Percentiles rank a stretch among this genome's conserved stretches.
phyloP scores from a whole-genome alignment of 2,329 filamentous ascomycete genomes.

The Gliomastix tumulicola region DNA sequence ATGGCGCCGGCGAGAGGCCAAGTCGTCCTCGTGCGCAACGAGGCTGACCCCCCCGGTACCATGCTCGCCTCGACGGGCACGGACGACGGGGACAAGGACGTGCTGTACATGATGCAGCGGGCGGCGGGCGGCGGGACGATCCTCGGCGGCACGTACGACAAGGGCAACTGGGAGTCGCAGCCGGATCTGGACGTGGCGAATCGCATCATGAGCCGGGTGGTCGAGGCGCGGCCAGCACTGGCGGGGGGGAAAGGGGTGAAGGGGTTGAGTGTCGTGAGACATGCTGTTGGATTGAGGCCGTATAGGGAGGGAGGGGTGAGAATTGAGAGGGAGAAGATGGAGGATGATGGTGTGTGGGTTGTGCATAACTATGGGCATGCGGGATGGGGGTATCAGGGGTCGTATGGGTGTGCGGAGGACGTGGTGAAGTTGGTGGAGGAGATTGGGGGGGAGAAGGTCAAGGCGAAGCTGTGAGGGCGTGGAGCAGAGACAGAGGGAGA shows the following conservation, averaged over 20 bases:
- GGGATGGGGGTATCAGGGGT: conserved; percentile 68
- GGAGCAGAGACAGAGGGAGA: no score
- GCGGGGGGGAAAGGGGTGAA: conserved; percentile 57
- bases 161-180: conserved; percentile 65
- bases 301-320: conserved; percentile 62
- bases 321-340: conserved; percentile 54
- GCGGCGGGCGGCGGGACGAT: conserved; percentile 67
- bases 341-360: conserved; percentile 29
- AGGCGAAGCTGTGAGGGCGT: conserved; percentile 10
- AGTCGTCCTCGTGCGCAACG: conserved; percentile 70
- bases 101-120: conserved; percentile 69
- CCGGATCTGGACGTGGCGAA: conserved; percentile 65
- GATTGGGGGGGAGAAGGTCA: conserved; percentile 30
- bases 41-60: conserved; percentile 60
- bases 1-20: conserved; percentile 63
- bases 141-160: conserved; percentile 69
- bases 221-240: conserved; percentile 53
- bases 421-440: conserved; percentile 62
- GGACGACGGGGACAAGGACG: conserved; percentile 62
- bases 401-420: conserved; percentile 63
- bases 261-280: conserved; percentile 64
- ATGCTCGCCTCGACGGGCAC: conserved; percentile 59
- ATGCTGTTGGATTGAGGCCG: conserved; percentile 70
- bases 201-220: conserved; percentile 67
- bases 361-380: conserved; percentile 78